Base-by-base conservation (phyloP, 2,329 filamentous ascomycete species). In the Davidsoniella neocaledoniae region DNA sequence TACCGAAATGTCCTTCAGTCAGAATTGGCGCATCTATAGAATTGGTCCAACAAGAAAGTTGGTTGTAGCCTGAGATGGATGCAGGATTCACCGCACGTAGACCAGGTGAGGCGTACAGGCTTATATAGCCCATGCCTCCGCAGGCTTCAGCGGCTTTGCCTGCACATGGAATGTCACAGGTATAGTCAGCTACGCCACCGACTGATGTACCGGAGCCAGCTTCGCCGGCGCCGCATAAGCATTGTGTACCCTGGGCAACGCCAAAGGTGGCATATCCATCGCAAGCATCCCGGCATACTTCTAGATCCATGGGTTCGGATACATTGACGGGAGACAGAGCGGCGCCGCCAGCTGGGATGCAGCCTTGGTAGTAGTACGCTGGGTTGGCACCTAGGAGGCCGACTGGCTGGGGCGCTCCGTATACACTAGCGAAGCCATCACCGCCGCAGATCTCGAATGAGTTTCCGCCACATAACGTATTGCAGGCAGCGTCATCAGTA, bases 11-110 rank as follows among this genome's bases (percentile, higher is more conserved):
- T 10, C n/a, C 8, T 16, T n/a, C 42, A 2, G 36, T 9, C 19
- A 52, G 43, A 7, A 46, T 49, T 19, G 41, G 50, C 8, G 14
- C 37, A 2, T 25, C 36, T 10, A 17, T 17, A 14, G 39, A 21
- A 23, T 52, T 46, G 5, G 46, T 52, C 51, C 51, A 50, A 23
- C 51, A 53, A 6, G 42, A 43, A 25, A 53, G 38, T n/a, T 8
- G 21, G 33, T 53, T 53, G 39, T 53, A 53, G 21, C 51, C 51
- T 6, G 26, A 16, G 23, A 53, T 39, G 7, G 21, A 17, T 0
- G 47, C 9, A 5, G 51, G 51, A 12, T 53, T 53, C 21, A 41
- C 8, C 19, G 10, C 21, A 19, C 51, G 42, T 21, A 43, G 19
- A 5, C 23, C 47, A 14, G 46, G 43, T 21, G 37, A 46, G 19